Evolutionary conservation across 257 asterid genomes (phyloP).

Genomic region (Solanum commersonii): DNA sequence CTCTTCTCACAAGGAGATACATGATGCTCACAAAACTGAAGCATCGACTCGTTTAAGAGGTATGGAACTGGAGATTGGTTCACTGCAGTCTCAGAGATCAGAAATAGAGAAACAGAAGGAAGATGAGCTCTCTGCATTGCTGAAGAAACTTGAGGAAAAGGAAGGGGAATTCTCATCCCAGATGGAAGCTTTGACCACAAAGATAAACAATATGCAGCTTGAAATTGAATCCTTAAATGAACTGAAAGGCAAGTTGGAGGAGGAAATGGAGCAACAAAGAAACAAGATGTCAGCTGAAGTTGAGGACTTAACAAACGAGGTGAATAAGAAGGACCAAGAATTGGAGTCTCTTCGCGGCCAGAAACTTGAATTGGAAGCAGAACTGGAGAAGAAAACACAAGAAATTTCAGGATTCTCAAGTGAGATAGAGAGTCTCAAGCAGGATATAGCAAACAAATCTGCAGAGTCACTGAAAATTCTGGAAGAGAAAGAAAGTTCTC

Average conservation of each 20-base stretch:
- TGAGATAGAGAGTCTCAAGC: slow-evolving; percentile 39
- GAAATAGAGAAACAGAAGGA: slow-evolving; percentile 59
- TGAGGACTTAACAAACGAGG: slow-evolving; percentile 32
- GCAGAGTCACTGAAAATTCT: slow-evolving; percentile 19
- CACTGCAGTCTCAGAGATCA: slow-evolving; percentile 37
- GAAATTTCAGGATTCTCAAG: slow-evolving; percentile 31
- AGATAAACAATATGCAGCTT: slow-evolving; percentile 29
- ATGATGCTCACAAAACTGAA: slow-evolving; percentile 64
- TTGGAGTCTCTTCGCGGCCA: slow-evolving; percentile 31
- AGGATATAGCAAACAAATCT: slow-evolving; percentile 32
- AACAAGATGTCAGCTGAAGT: slow-evolving; percentile 32
- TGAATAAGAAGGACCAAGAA: slow-evolving; percentile 35
- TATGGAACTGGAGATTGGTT: slow-evolving; percentile 58
- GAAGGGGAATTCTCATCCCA: slow-evolving; percentile 40
- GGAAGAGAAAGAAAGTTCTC: slow-evolving; percentile 33
- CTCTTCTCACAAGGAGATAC: slow-evolving; percentile 49
- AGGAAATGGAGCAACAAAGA: slow-evolving; percentile 29
- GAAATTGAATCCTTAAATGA: slow-evolving; percentile 39
- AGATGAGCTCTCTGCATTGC: slow-evolving; percentile 45
- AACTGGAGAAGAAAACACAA: slow-evolving; percentile 34
- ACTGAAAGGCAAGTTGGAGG: slow-evolving; percentile 44
- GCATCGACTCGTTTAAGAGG: slow-evolving; percentile 44
- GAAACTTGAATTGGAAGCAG: slow-evolving; percentile 37
- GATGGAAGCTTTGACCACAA: slow-evolving; percentile 35
- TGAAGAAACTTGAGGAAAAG: slow-evolving; percentile 45